Evolutionary conservation across 2,329 filamentous ascomycete species (phyloP).

Genomic region (Aspergillus eucalypticola): DNA sequence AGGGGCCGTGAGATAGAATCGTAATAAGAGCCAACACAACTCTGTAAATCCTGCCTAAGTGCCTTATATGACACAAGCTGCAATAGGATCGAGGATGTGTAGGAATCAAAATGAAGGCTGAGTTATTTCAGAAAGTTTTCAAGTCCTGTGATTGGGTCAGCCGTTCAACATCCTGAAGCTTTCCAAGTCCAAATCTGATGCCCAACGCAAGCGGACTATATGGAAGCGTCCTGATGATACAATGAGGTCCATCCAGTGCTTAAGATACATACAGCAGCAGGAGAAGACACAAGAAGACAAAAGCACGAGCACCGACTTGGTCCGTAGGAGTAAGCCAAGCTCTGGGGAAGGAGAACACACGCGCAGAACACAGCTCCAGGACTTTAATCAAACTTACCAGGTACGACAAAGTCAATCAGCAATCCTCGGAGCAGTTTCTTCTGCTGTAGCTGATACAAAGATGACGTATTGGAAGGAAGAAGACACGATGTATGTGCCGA

Average conservation of each 20-base stretch:
- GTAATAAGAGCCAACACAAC: not conserved
- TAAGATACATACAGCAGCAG: not conserved
- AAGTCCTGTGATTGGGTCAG: constrained; percentile 1
- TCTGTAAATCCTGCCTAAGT: not conserved
- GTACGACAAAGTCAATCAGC: not conserved
- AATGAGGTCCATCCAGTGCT: not conserved
- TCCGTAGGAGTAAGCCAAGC: not conserved
- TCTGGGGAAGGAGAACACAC: not conserved
- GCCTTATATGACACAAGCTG: not conserved
- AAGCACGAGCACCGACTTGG: not conserved
- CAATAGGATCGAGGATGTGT: not conserved
- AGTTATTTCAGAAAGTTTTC: not conserved
- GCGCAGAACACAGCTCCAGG: not conserved
- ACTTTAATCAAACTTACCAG: not conserved
- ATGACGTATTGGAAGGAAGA: not conserved
- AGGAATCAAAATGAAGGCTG: not conserved
- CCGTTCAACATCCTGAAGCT: not conserved
- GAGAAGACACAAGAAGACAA: not conserved
- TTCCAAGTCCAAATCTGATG: not conserved
- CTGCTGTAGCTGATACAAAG: not conserved
- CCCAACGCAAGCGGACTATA: not conserved
- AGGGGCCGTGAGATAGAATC: not conserved
- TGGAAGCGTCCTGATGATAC: not conserved
- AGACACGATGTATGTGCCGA: not conserved
- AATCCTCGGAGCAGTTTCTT: not conserved